Conservation (phyloP, 2,329 filamentous ascomycete species). For the Alternaria arbusti region DNA sequence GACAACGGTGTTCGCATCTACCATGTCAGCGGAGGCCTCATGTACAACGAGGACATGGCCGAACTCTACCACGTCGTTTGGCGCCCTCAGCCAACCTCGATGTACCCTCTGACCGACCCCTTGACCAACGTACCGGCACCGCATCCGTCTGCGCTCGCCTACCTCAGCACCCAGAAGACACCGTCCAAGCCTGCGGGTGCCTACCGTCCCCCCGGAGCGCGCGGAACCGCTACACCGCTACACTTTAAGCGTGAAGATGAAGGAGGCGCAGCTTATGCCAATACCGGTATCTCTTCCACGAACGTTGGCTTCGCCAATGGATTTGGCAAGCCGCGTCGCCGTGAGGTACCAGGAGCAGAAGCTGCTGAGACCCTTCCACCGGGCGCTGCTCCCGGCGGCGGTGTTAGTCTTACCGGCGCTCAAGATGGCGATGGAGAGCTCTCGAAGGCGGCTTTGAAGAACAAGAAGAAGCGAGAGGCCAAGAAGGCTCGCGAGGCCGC, state of each 20-base stretch:
- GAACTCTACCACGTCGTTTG: slow-evolving; percentile 89
- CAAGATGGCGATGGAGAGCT: slow-evolving; percentile 73
- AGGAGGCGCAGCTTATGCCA: slow-evolving; percentile 85
- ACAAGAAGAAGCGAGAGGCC: slow-evolving; percentile 96
- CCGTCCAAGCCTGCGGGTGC: slow-evolving; percentile 97
- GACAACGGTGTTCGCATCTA: slow-evolving; percentile 97
- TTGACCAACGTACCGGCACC: slow-evolving; percentile 76
- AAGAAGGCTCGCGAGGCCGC: slow-evolving; percentile 89
- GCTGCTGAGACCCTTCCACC: slow-evolving; percentile 67
- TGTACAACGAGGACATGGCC: slow-evolving; percentile 95
- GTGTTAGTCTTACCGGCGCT: slow-evolving; percentile 69
- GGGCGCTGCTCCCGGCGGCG: slow-evolving; percentile 71
- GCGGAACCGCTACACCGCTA: slow-evolving; percentile 84
- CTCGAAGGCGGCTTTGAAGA: slow-evolving; percentile 87
- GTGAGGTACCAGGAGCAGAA: slow-evolving; percentile 87
- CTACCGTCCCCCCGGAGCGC: slow-evolving; percentile 91
- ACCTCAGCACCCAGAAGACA: slow-evolving; percentile 86
- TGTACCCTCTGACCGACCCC: slow-evolving; percentile 71
- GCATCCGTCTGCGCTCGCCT: slow-evolving; percentile 82
- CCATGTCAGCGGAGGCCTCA: slow-evolving; percentile 85
- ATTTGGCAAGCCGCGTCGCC: slow-evolving; percentile 76
- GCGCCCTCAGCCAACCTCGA: slow-evolving; percentile 74
- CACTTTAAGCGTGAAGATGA: slow-evolving; percentile 98
- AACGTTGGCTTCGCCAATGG: slow-evolving; percentile 68
- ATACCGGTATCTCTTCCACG: slow-evolving; percentile 76